Evolutionary conservation across 2,329 filamentous ascomycete species (phyloP).

Genomic region (Clonostachys solani): DNA sequence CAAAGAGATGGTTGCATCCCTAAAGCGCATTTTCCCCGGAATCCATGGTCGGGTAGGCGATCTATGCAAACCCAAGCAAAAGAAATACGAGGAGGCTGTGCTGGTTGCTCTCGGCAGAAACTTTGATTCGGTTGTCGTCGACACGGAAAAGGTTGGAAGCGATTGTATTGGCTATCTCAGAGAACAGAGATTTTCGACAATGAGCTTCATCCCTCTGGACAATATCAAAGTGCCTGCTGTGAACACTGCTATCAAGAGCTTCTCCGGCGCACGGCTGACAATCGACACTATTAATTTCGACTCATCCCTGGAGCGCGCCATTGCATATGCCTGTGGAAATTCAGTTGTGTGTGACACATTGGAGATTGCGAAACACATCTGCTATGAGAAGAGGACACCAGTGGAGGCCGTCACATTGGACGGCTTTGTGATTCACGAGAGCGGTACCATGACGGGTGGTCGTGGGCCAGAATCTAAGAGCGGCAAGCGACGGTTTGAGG

Average conservation of each 20-base stretch:
- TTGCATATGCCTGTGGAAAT: conserved; percentile 92
- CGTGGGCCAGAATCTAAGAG: conserved; percentile 72
- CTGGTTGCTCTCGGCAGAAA: conserved; percentile 88
- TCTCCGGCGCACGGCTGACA: conserved; percentile 79
- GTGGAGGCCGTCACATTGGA: conserved; percentile 94
- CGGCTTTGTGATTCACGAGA: conserved; percentile 95
- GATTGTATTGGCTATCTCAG: conserved; percentile 95
- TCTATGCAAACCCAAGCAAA: conserved; percentile 93
- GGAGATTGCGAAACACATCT: conserved; percentile 81
- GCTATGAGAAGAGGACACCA: conserved; percentile 78
- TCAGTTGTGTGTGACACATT: conserved; percentile 91
- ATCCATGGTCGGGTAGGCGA: conserved; percentile 88
- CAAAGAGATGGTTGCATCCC: conserved; percentile 77
- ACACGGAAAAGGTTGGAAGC: conserved; percentile 88
- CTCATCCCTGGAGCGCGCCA: conserved; percentile 79
- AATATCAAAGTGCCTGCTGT: conserved; percentile 94
- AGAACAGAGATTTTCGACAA: conserved; percentile 79
- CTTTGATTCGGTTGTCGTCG: conserved; percentile 91
- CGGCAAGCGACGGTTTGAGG: conserved; percentile 79
- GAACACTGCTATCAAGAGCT: conserved; percentile 86
- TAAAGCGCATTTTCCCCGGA: conserved; percentile 89
- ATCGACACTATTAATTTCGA: conserved; percentile 98
- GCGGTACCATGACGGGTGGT: conserved; percentile 93
- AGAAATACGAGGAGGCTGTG: conserved; percentile 92
- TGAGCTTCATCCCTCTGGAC: conserved; percentile 94